Evolutionary conservation across 2,329 filamentous ascomycete genomes (phyloP).

Genomic region (Penicillium vulpinum): DNA sequence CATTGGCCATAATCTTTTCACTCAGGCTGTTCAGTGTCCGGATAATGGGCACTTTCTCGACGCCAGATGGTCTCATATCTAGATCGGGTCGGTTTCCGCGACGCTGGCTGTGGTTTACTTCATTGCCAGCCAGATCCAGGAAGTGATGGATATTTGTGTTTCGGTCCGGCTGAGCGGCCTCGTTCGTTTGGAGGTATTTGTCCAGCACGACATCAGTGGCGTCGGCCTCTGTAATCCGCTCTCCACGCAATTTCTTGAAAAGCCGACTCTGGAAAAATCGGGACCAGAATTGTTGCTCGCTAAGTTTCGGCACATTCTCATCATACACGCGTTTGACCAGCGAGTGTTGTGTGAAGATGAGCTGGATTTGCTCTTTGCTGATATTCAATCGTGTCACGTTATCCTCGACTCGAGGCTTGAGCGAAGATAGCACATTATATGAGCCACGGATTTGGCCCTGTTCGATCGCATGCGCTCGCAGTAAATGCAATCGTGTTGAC

Average conservation of each 20-base stretch:
- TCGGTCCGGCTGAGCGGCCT: constrained; percentile 51
- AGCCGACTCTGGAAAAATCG: constrained; percentile 89
- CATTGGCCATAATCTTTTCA: constrained; percentile 88
- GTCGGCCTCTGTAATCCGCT: constrained; percentile 78
- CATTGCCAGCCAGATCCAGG: constrained; percentile 90
- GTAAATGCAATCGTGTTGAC: constrained; percentile 80
- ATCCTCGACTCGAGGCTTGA: constrained; percentile 77
- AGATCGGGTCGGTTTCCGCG: constrained; percentile 84
- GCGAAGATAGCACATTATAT: constrained; percentile 89
- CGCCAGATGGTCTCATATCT: constrained; percentile 77
- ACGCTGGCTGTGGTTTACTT: constrained; percentile 86
- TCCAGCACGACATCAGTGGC: constrained; percentile 77
- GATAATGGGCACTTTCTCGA: constrained; percentile 82
- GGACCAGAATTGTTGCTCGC: constrained; percentile 84
- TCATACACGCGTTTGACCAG: constrained; percentile 88
- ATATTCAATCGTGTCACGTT: constrained; percentile 78
- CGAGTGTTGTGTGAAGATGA: constrained; percentile 91
- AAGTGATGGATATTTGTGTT: constrained; percentile 76
- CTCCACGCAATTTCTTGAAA: constrained; percentile 87
- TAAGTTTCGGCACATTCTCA: constrained; percentile 81
- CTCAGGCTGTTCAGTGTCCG: constrained; percentile 85
- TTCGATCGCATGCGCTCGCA: constrained; percentile 89
- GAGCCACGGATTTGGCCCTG: constrained; percentile 80
- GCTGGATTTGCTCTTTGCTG: constrained; percentile 85
- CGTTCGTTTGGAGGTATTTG: constrained; percentile 75